Evolutionary conservation across 2,329 filamentous ascomycete genomes (phyloP), one percentile per base, ranked within the genome.

Genomic region (Paecilomyces variotii): DNA sequence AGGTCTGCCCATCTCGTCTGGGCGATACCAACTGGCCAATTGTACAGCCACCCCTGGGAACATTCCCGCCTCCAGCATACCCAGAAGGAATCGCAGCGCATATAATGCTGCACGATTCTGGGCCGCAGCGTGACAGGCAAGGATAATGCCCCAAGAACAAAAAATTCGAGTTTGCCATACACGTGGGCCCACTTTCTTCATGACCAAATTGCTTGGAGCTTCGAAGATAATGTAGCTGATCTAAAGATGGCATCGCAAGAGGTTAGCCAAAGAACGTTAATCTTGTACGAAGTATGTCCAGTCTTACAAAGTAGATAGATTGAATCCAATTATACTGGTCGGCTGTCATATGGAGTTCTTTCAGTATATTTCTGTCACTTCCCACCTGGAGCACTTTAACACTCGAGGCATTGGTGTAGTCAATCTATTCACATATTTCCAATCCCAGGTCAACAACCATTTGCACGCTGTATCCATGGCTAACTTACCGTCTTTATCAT

Each of bases 341-440:
- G 0, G 72, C 32, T 4, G 71, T 76, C 75, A 77, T 78, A 14
- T 70, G 56, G 7, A 78, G 64, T 50, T 78, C 70, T 0, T 57
- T 71, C 12, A 78, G 56, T 39, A 77, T 71, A 56, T 78, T 75
- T 7, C 70, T 61, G 0, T 68, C 64, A 56, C 74, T 53, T 3
- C 73, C 76, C 19, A 77, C 72, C 61, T 79, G 76, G 2, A 79
- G 64, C 11, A 78, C 75, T 58, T 77, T 76, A 57, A 78, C 73
- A 14, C 67, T 72, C 0, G 75, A 70, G 1, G 74, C 74, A 64
- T 78, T 78, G 27, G 64, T 71, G 57, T 72, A 72, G 56, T 78
- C 76, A 57, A 78, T 55, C 59, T 60, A 39, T 45, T 45, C 5
- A 19, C 7, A 27, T 19, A 53, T 28, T 26, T 24, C 26, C 24